These are phyloP conservation scores for Mycena amicta DNA, from an alignment of 768 basidiomycete genomes.

Conservation along the genomic window DNA sequence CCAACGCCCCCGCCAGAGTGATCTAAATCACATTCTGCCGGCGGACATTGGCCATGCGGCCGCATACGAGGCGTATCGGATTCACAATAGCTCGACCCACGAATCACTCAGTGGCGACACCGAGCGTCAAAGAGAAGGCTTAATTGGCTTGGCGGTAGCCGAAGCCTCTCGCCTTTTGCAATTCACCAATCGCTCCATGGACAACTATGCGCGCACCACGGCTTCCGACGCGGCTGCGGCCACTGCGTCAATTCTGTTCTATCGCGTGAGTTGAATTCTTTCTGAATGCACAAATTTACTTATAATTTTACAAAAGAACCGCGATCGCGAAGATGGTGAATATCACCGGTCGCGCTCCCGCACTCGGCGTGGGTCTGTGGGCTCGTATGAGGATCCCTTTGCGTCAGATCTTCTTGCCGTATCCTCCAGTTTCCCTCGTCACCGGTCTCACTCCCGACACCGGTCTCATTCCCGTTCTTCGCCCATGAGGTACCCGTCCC, in stretches of 20 bases:
- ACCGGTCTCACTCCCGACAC: constrained; percentile 28
- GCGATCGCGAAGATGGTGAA: constrained; percentile 38
- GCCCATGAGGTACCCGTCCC: constrained; percentile 28
- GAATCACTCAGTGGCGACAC: constrained; percentile 57
- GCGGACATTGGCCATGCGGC: constrained; percentile 74
- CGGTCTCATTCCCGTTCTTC: constrained; percentile 39
- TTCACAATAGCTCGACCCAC: constrained; percentile 56
- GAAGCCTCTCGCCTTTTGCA: constrained; percentile 67
- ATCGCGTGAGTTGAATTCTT: constrained; percentile 39
- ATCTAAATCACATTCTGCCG: constrained; percentile 53
- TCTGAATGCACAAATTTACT: background rate
- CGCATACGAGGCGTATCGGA: constrained; percentile 75
- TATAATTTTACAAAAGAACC: constrained; percentile 29
- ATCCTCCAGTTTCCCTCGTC: constrained; percentile 8
- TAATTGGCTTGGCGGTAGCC: constrained; percentile 69
- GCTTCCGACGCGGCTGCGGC: constrained; percentile 70
- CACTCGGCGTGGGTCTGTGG: constrained; percentile 30
- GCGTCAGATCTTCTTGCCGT: constrained; percentile 34
- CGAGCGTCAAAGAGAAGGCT: constrained; percentile 65
- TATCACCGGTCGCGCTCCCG: constrained; percentile 29
- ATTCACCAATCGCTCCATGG: constrained; percentile 45
- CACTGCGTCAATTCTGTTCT: constrained; percentile 64
- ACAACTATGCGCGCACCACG: constrained; percentile 49
- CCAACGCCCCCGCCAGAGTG: constrained; percentile 40
- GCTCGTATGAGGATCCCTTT: constrained; percentile 37